phyloP scores from a whole-genome alignment of 1,284 basidiomycete genomes.

The Ceratobasidium sp. region DNA sequence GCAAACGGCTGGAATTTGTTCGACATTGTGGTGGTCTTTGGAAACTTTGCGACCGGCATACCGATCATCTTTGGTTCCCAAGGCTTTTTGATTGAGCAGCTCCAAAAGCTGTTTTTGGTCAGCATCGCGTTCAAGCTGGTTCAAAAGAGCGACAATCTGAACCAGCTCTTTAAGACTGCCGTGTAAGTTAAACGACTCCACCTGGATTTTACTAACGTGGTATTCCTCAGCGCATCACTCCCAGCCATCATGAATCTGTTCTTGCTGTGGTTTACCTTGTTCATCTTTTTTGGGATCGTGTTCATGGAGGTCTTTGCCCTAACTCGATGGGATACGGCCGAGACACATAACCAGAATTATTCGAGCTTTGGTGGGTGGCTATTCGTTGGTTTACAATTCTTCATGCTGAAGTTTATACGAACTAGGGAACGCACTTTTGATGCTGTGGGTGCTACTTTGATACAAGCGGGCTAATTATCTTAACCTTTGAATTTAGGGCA shows the following conservation, averaged over 20 bases:
- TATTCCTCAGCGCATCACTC: slow-evolving; percentile 71
- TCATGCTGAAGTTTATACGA: slow-evolving; percentile 37
- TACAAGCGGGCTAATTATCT: not conserved
- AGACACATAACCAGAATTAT: slow-evolving; percentile 81
- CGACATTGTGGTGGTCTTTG: slow-evolving; percentile 82
- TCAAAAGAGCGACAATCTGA: slow-evolving; percentile 86
- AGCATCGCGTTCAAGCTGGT: slow-evolving; percentile 94
- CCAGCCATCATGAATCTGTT: slow-evolving; percentile 88
- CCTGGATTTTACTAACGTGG: not conserved
- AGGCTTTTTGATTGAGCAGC: slow-evolving; percentile 66
- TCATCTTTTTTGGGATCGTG: slow-evolving; percentile 91
- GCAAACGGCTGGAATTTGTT: slow-evolving; percentile 94
- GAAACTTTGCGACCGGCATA: slow-evolving; percentile 85
- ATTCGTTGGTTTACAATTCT: slow-evolving; percentile 69
- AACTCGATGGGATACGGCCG: slow-evolving; percentile 83
- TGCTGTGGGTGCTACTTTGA: not conserved
- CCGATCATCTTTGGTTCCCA: slow-evolving; percentile 67
- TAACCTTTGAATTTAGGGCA: slow-evolving; percentile 45
- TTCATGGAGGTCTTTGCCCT: slow-evolving; percentile 92
- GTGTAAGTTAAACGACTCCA: slow-evolving; percentile 62
- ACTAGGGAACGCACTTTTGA: slow-evolving; percentile 51
- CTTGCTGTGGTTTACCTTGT: slow-evolving; percentile 88
- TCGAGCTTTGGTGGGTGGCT: slow-evolving; percentile 80
- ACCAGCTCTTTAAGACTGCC: slow-evolving; percentile 96
- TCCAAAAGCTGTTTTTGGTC: slow-evolving; percentile 95